phyloP scores from a whole-genome alignment of 2,329 filamentous ascomycete genomes.

The Xylariaceae sp. region DNA sequence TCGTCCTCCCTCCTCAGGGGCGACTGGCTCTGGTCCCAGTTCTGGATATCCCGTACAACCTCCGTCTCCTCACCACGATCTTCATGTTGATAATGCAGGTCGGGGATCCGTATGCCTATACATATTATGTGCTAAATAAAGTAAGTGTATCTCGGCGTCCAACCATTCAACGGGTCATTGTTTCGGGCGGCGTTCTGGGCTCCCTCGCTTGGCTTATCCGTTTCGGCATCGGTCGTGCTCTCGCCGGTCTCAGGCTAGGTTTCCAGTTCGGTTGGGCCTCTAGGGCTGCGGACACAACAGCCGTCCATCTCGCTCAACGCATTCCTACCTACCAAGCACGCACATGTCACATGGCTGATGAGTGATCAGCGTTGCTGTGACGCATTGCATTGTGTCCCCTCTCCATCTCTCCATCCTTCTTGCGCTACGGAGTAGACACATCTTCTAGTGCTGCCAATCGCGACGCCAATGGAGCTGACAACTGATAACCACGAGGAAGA shows the following conservation, averaged over 20 bases:
- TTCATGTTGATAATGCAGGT: no score
- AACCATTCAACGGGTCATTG: background rate
- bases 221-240: background rate
- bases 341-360: background rate
- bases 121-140: no score
- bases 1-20: background rate
- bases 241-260: background rate
- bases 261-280: background rate
- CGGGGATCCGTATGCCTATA: no score
- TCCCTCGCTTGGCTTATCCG: background rate
- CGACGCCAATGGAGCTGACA: background rate
- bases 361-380: background rate
- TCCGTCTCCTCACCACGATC: no score
- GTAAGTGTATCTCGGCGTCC: no score
- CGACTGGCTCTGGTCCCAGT: background rate
- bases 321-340: background rate
- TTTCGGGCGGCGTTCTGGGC: background rate
- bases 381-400: background rate
- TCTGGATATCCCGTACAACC: no score
- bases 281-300: background rate
- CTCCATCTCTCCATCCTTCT: background rate
- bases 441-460: background rate
- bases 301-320: background rate
- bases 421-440: background rate
- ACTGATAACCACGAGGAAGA: background rate